phyloP scores from a whole-genome alignment of 371 early-diverging fungal species.

The Blakeslea trispora region DNA sequence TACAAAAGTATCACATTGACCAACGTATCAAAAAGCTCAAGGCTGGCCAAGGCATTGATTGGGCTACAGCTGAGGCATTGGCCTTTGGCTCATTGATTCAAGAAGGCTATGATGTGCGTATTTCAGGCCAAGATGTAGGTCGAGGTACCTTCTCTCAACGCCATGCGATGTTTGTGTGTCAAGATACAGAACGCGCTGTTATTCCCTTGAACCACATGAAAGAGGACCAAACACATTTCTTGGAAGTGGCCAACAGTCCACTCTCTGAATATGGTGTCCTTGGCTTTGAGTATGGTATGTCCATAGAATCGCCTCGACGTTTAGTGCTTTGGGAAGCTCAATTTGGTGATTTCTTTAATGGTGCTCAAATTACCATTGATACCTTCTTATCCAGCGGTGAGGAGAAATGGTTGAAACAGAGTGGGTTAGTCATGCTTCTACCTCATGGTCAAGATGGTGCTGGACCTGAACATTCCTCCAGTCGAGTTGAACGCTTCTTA shows the following conservation, averaged over 20 bases:
- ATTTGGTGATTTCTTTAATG: constrained; percentile 98
- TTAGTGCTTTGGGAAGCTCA: constrained; percentile 97
- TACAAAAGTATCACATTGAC: constrained; percentile 88
- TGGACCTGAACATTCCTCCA: constrained; percentile 94
- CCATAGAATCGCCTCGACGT: constrained; percentile 81
- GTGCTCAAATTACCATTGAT: constrained; percentile 95
- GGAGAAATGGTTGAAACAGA: constrained; percentile 92
- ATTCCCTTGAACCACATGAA: constrained; percentile 82
- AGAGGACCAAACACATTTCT: constrained; percentile 34
- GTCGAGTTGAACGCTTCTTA: constrained; percentile 92
- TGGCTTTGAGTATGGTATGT: constrained; percentile 95
- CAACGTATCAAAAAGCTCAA: constrained; percentile 71
- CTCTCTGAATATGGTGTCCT: constrained; percentile 94
- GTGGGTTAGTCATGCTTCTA: constrained; percentile 87
- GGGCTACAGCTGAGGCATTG: constrained; percentile 96
- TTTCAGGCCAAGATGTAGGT: constrained; percentile 97
- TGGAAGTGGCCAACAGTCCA: constrained; percentile 87
- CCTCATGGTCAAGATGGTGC: constrained; percentile 98
- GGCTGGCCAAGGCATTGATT: constrained; percentile 81
- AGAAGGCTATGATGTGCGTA: constrained; percentile 86
- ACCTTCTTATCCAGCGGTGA: constrained; percentile 89
- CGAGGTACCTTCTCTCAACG: constrained; percentile 98
- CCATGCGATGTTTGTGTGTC: constrained; percentile 91
- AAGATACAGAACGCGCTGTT: constrained; percentile 71
- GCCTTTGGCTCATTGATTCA: constrained; percentile 88